A percentile compares a stretch with the other conserved stretches of the same genome.
Evolutionary conservation across 257 asterid genomes (phyloP).

Genomic region (Oldenlandia corymbosa): DNA sequence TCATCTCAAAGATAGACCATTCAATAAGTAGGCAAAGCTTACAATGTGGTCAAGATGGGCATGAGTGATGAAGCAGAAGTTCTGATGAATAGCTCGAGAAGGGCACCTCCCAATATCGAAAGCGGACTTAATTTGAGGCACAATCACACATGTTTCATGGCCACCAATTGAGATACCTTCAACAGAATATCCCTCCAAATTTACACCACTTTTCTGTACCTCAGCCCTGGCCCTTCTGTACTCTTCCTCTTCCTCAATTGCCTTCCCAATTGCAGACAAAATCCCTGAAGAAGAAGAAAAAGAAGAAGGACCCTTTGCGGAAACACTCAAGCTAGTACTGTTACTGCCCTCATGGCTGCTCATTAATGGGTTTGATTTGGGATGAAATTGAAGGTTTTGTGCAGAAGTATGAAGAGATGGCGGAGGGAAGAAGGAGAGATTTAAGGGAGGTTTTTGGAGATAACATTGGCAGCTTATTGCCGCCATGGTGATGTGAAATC

Average conservation of each 20-base stretch:
- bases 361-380: background rate
- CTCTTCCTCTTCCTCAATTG: conserved; percentile 82
- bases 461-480: conserved; percentile 1
- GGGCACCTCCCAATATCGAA: conserved; percentile 98
- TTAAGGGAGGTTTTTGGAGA: conserved; percentile 9
- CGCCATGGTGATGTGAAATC: background rate
- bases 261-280: conserved; percentile 72
- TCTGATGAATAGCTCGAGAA: conserved; percentile 76
- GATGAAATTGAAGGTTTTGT: background rate
- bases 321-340: conserved; percentile 1
- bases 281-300: conserved; percentile 41
- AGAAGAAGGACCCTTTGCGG: conserved; percentile 18
- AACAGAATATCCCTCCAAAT: conserved; percentile 60
- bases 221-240: conserved; percentile 91
- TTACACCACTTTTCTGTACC: conserved; percentile 60
- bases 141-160: conserved; percentile 85
- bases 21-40: conserved; percentile 13
- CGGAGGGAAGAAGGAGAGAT: background rate
- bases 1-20: background rate
- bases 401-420: background rate
- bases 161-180: conserved; percentile 94
- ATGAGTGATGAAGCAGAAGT: conserved; percentile 87
- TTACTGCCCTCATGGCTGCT: background rate
- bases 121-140: conserved; percentile 86
- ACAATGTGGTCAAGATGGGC: conserved; percentile 99